These are phyloP conservation scores for Lentinula detonsa DNA, from an alignment of 768 basidiomycete genomes.

Conservation along the genomic window DNA sequence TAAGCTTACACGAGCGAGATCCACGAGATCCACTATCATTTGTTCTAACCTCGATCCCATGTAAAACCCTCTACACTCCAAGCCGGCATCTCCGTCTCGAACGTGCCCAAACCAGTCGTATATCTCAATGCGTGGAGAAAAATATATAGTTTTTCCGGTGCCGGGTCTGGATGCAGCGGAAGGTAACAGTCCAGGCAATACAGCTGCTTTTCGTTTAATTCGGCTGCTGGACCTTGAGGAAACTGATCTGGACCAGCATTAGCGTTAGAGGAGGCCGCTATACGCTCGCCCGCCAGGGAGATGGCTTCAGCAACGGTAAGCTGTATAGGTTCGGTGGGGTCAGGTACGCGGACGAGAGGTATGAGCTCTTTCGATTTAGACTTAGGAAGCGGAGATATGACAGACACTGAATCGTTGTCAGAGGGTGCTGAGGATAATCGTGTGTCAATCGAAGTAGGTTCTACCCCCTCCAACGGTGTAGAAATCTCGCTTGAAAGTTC, in stretches of 20 bases:
- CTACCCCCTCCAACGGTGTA: conserved; percentile 4
- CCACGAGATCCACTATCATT: too few relatives aligned
- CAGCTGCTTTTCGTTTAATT: conserved; percentile 33
- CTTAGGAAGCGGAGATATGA: not conserved
- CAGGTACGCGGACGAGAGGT: not conserved
- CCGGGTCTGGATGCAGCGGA: conserved; percentile 89
- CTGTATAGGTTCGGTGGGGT: conserved; percentile 18
- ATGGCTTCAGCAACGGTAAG: conserved; percentile 46
- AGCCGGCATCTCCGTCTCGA: conserved; percentile 80
- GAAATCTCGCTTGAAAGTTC: conserved; percentile 2
- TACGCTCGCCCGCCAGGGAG: conserved; percentile 27
- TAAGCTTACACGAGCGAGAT: too few relatives aligned
- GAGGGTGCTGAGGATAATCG: not conserved
- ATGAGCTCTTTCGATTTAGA: not conserved
- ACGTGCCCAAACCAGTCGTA: conserved; percentile 75
- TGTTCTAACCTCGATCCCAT: not conserved
- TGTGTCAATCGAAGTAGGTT: not conserved
- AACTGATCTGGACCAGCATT: conserved; percentile 18
- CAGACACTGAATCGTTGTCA: not conserved
- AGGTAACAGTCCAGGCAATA: conserved; percentile 92
- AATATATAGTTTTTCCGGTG: conserved; percentile 88
- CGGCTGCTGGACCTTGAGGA: conserved; percentile 29
- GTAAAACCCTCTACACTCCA: conserved; percentile 79
- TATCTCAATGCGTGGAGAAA: conserved; percentile 91
- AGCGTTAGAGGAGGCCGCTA: not conserved